Conservation (phyloP, 2,329 filamentous ascomycete species). For the Trichophaea hybrida region DNA sequence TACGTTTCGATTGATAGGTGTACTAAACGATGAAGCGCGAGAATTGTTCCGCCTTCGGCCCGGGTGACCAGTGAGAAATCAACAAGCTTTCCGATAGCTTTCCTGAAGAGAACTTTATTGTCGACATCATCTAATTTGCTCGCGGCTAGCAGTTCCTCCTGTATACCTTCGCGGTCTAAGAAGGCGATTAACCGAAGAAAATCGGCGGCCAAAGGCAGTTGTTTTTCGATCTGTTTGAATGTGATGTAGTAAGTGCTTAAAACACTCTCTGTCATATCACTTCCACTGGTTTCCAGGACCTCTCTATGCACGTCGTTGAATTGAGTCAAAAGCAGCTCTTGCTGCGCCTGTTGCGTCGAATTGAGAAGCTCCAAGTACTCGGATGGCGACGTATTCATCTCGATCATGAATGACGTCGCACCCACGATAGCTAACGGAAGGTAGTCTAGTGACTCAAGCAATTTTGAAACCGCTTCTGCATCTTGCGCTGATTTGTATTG, state of each 20-base stretch:
- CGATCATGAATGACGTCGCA: neutral
- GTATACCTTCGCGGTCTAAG: neutral
- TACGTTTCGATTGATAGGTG: neutral
- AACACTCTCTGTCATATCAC: neutral
- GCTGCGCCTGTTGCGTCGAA: neutral
- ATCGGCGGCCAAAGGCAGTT: neutral
- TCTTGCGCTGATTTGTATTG: neutral
- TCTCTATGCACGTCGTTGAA: neutral
- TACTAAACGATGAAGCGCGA: neutral
- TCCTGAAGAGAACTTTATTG: neutral
- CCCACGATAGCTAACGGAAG: conserved; percentile 6
- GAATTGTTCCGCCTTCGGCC: neutral
- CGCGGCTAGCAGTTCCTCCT: neutral
- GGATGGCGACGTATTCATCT: neutral
- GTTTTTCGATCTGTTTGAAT: neutral
- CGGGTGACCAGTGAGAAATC: neutral
- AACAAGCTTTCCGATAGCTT: neutral
- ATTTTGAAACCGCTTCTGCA: neutral
- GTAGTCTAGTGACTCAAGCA: conserved; percentile 7
- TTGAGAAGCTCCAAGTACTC: neutral
- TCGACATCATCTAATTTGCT: neutral
- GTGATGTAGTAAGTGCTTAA: conserved; percentile 1
- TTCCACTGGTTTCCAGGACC: neutral
- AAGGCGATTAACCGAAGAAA: neutral
- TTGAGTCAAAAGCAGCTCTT: neutral